These are phyloP conservation scores for Hymenoscyphus albidus DNA, from an alignment of 2,329 filamentous ascomycete genomes.

Conservation along the genomic window DNA sequence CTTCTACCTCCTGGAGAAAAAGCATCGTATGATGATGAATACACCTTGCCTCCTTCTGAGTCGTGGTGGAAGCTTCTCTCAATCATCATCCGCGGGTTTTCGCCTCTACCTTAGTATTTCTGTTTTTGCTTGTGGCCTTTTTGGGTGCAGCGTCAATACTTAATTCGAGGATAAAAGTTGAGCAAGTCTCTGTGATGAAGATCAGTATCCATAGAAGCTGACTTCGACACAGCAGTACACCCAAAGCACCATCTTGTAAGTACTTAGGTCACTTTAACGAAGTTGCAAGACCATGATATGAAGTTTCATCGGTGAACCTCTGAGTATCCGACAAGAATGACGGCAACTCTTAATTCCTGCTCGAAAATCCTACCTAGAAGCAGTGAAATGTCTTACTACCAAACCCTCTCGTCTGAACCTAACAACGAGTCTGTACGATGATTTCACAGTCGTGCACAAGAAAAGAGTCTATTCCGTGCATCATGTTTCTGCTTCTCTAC, in stretches of 20 bases:
- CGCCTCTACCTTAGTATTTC: background rate
- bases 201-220: background rate
- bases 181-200: background rate
- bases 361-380: background rate
- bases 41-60: background rate
- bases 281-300: background rate
- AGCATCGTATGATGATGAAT: background rate
- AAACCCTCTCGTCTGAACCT: background rate
- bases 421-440: background rate
- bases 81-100: background rate
- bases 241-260: background rate
- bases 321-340: background rate
- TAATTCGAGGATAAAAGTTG: background rate
- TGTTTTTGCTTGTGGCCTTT: background rate
- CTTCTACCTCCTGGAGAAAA: background rate
- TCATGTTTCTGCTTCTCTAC: slow-evolving; percentile 33
- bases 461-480: slow-evolving; percentile 18
- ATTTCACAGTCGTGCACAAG: background rate
- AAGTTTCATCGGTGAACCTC: background rate
- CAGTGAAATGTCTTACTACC: background rate
- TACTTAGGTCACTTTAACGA: background rate
- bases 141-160: background rate
- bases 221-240: background rate
- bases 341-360: background rate
- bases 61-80: background rate